Evolutionary conservation across 176 grass and related monocot genomes (phyloP), one percentile per base, ranked within the genome.

Genomic region (Aegilops bicornis): DNA sequence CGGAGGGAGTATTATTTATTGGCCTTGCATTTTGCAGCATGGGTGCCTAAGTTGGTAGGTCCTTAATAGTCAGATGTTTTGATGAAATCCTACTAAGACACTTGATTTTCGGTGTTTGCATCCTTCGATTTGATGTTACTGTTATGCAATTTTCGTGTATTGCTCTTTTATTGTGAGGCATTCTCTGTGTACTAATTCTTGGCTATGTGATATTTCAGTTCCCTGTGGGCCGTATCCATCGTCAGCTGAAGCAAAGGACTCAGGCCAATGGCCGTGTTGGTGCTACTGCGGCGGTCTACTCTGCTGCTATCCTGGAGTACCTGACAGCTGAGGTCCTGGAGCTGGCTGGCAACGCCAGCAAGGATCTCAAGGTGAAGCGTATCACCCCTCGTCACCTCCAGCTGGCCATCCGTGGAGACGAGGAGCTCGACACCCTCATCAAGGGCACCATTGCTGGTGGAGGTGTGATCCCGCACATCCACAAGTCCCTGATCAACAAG

Each of bases 401-500:
- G 86, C 75, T 93, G 22, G 92, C 92, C 69, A 93, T 93, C 62
- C 89, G 92, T 32, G 92, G 92, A 79, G 92, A 93, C 8, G 92
- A 93, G 77, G 92, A 93, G 62, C 92, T 93, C 0, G 92, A 93
- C 11, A 93, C 92, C 74, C 92, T 93, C 79, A 93, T 93, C 83
- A 93, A 93, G 92, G 92, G 92, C 17, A 93, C 92, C 83, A 93
- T 93, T 5, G 92, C 92, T 4, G 89, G 92, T 35, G 92, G 92
- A 64, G 92, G 92, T 74, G 92, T 93, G 39, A 93, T 93, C 71
- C 92, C 92, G 6, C 92, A 93, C 78, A 93, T 93, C 69, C 92
- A 93, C 86, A 93, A 93, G 68, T 93, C 92, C 61, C 86, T 93
- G 30, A 93, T 93, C 86, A 93, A 93, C 89, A 93, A 93, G 83